Evolutionary conservation across 78 protist genomes (phyloP), one percentile per base, ranked within the genome.

Genomic region (Anaeramoeba flamelloides): DNA sequence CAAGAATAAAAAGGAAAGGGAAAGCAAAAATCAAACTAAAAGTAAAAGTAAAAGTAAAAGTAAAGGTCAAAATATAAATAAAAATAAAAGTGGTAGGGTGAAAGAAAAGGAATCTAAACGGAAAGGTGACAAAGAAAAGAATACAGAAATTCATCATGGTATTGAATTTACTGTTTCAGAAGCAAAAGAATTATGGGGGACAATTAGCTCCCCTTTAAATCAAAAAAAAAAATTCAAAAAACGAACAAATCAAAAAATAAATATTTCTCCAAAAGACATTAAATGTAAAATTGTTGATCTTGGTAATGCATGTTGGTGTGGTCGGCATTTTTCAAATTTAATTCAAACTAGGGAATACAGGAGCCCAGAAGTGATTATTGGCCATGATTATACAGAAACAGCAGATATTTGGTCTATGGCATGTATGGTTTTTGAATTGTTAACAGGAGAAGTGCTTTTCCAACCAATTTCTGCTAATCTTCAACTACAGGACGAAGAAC

Each of bases 261-360:
- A 53, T 8, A 53, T n/a, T n/a, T n/a, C n/a, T n/a, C n/a, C n/a
- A 53, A 53, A 53, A 53, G 34, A 8, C 8, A 53, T 53, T 17
- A 53, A 53, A 53, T 53, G 69, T 17, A 53, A 53, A 53, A 53
- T 53, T 53, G 17, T 53, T 53, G 78, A 76, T 76, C 17, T 76
- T 76, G 78, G 78, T 26, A 76, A 76, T 38, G 37, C 78, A 36
- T 76, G 78, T 17, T 76, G 78, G 78, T 8, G 8, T 26, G 37
- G 17, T 17, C 8, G 17, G 37, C 78, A 76, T 76, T 76, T 76
- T 38, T 8, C 78, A 17, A 8, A 8, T 26, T 26, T 26, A 22
- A 76, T 76, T 17, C 78, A 76, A 76, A 76, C 78, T 26, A 8
- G 78, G 17, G 36, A 76, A 76, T 76, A 76, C 17, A 8, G 78